Evolutionary conservation across 345 rosid genomes (phyloP).

Genomic region (Dovyalis caffra): DNA sequence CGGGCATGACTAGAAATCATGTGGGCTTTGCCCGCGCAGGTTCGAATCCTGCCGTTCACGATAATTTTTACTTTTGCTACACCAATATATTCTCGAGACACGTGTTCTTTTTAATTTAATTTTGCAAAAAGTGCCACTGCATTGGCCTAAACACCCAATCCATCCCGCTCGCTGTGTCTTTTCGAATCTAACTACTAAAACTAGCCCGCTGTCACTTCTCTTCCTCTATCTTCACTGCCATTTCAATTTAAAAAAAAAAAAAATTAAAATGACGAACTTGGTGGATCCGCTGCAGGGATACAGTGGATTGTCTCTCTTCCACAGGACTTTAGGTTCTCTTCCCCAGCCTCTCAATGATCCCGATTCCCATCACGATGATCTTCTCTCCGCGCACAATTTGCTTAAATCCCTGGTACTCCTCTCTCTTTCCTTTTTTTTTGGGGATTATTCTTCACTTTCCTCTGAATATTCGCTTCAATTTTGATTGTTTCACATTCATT

Average conservation of each 20-base stretch:
- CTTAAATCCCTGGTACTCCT: constrained; percentile 55
- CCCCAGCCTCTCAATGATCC: constrained; percentile 29
- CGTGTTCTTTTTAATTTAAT: not conserved
- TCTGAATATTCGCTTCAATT: not conserved
- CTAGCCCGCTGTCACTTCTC: not conserved
- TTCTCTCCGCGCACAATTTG: constrained; percentile 43
- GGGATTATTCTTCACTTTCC: not conserved
- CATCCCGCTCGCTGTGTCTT: constrained; percentile 26
- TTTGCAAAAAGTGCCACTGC: not conserved
- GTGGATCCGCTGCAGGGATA: constrained; percentile 55
- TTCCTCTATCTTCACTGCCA: not conserved
- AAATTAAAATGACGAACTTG: constrained; percentile 11
- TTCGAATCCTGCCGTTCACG: constrained; percentile 71
- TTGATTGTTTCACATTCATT: not conserved
- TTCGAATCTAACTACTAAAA: constrained; percentile 18
- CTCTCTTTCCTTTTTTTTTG: not conserved
- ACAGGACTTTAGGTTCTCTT: constrained; percentile 50
- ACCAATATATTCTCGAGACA: not conserved
- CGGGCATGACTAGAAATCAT: constrained; percentile 98
- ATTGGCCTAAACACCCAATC: not conserved
- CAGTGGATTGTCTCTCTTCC: constrained; percentile 61
- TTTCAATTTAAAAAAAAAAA: not conserved
- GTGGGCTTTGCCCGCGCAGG: constrained; percentile 94
- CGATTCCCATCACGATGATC: constrained; percentile 33
- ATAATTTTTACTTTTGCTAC: not conserved